phyloP scores from a whole-genome alignment of 2,329 filamentous ascomycete genomes.

The Rosellinia necatrix region DNA sequence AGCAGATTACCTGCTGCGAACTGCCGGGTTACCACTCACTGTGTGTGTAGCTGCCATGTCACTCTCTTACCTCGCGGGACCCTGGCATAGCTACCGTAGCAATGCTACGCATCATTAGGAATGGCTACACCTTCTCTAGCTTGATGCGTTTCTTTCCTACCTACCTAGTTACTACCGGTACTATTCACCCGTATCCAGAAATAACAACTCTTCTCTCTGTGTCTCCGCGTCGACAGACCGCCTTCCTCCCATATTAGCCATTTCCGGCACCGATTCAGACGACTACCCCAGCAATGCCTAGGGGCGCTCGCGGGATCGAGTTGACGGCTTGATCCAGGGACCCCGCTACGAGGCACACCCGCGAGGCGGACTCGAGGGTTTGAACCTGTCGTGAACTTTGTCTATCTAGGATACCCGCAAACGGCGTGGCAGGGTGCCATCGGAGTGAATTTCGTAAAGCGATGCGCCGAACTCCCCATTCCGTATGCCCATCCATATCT shows the following conservation, averaged over 20 bases:
- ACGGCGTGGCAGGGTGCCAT: conserved; percentile 20
- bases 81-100: neutral
- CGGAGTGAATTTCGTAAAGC: conserved; percentile 22
- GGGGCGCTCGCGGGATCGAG: neutral
- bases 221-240: conserved; percentile 1
- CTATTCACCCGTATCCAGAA: conserved; percentile 8
- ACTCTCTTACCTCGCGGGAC: neutral
- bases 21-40: too few relatives aligned
- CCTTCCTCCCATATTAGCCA: neutral
- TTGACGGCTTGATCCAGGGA: conserved; percentile 5
- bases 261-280: conserved; percentile 8
- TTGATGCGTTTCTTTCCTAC: neutral
- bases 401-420: conserved; percentile 1
- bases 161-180: conserved; percentile 1
- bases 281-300: conserved; percentile 2
- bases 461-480: conserved; percentile 12
- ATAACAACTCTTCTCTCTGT: conserved; percentile 4
- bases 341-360: conserved; percentile 17
- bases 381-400: conserved; percentile 9
- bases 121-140: neutral
- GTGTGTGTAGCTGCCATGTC: neutral
- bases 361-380: conserved; percentile 15
- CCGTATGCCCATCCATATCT: neutral
- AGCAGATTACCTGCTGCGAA: conserved; percentile 3
- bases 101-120: conserved; percentile 7